Conservation (phyloP, 2,329 filamentous ascomycete species). For the Pseudogymnoascus sp. region DNA sequence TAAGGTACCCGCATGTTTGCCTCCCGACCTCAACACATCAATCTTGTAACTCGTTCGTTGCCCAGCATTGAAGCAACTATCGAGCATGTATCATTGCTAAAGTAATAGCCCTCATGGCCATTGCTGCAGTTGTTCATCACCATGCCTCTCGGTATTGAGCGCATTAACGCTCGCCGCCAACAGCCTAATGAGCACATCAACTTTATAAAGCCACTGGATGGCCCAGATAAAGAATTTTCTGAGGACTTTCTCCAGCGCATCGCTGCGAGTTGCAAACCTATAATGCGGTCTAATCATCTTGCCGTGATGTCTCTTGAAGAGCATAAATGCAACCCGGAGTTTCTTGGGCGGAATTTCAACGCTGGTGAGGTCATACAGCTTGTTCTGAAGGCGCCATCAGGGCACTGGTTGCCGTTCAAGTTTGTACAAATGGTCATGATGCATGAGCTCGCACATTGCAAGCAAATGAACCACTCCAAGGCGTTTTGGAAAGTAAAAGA, state of each 20-base stretch:
- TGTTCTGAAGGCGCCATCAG: conserved; percentile 60
- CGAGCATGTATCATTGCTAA: not conserved
- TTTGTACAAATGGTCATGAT: conserved; percentile 95
- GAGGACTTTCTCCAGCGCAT: conserved; percentile 68
- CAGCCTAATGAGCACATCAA: conserved; percentile 72
- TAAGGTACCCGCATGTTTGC: conserved; percentile 1
- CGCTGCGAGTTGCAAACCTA: conserved; percentile 68
- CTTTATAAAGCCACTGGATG: conserved; percentile 74
- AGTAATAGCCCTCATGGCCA: not conserved
- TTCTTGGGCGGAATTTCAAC: conserved; percentile 89
- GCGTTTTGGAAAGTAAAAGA: conserved; percentile 77
- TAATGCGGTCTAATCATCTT: conserved; percentile 60
- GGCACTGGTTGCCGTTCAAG: conserved; percentile 69
- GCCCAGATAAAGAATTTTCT: conserved; percentile 52
- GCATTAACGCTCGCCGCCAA: conserved; percentile 66
- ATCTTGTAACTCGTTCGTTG: not conserved
- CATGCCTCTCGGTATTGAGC: conserved; percentile 73
- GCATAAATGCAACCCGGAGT: conserved; percentile 71
- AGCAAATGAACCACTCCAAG: conserved; percentile 82
- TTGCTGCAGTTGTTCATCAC: conserved; percentile 12
- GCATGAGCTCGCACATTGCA: conserved; percentile 75
- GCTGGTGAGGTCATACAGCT: conserved; percentile 80
- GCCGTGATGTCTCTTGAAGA: conserved; percentile 68
- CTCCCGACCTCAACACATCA: not conserved
- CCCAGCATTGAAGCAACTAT: not conserved